Base-by-base conservation (phyloP, 73 alveolate genomes). In the Symbiodinium natans region DNA sequence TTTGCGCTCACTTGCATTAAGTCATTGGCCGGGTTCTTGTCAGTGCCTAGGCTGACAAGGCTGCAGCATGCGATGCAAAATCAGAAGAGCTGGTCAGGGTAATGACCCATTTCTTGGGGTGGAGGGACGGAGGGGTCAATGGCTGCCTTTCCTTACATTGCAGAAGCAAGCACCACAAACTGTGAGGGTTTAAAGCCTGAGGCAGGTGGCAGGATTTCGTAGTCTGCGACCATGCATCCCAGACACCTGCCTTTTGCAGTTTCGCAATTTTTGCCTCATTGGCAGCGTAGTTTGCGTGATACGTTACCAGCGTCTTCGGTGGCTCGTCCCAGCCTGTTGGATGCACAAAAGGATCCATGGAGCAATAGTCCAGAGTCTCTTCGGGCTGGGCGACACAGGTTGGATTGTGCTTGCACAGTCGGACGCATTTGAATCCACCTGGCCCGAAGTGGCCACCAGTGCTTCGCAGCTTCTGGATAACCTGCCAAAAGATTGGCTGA, bases 241-340 rank as follows among this genome's bases (percentile, higher is more conserved):
- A 88, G 34, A 88, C 95, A 1, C 95, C 95, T 1, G 95, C 95
- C 31, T 59, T 88, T 54, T 88, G 73, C 73, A 88, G 56, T 41
- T 88, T 88, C 0, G 31, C 95, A 36, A 88, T 88, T 38, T 88
- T 88, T 38, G 85, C 95, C 33, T 88, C 95, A 15, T 88, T 88
- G 63, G 95, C 95, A 2, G 95, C 95, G 29, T 88, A 88, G 95
- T 88, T 88, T 73, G 95, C 95, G 34, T 88, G 95, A 40, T 88
- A 88, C 17, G 95, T 88, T 13, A 88, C 95, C 85, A 88, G 39
- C 23, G 86, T 82, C 42, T 33, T 39, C 25, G 95, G 95, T 0
- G 95, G 95, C 95, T 88, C 86, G 46, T 88, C 95, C 95, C 95
- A 88, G 39, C 95, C 95, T 9, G 95, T 88, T 6, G 95, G 95